Base-by-base conservation (phyloP, 495 filamentous ascomycete genomes). In the Penicillium paradoxum region DNA sequence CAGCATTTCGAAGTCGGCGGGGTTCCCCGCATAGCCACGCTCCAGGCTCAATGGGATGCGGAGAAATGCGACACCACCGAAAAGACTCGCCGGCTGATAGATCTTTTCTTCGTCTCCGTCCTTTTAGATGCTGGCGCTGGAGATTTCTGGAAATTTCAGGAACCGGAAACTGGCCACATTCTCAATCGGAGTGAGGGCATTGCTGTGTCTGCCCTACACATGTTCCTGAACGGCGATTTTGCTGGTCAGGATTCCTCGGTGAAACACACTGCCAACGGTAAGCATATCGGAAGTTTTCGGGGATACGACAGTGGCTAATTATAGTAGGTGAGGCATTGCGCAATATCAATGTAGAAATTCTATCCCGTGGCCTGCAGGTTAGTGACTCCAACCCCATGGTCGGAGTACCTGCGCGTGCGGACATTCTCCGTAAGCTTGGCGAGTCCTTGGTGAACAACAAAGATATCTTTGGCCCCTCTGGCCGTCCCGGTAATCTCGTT, bases 1-100 rank as follows among this genome's bases (percentile, higher is more conserved):
- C 90, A 96, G 68, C 90, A 96, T 64, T 96, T 96, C 60, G 84
- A 87, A 43, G 83, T 91, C 47, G 90, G 90, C n/a, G 87, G 84
- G 0, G 75, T 81, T 7, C 84, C 89, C 60, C 81, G 90, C 14
- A 76, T 96, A 32, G 81, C 84, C 43, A 76, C 86, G 45, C 78
- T 96, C n/a, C 74, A 90, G 25, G 67, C 76, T 7, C 78, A 78
- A 27, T 96, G 88, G 79, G 75, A 81, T 3, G 70, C 74, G 6
- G 66, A 68, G 18, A 63, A 62, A 8, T 76, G 87, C 32, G 89
- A 93, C 67, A 75, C 74, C 25, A 75, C 79, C 15, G 90, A 96
- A 69, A 80, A 83, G 48, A 86, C 85, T 27, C 84, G 89, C 24
- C 79, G 90, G 50, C 74, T 95, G 45, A 73, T 95, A 33, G 90